Evolutionary conservation across 2,329 filamentous ascomycete genomes (phyloP), one percentile per base, ranked within the genome.

Genomic region (Neodidymelliopsis sp.): DNA sequence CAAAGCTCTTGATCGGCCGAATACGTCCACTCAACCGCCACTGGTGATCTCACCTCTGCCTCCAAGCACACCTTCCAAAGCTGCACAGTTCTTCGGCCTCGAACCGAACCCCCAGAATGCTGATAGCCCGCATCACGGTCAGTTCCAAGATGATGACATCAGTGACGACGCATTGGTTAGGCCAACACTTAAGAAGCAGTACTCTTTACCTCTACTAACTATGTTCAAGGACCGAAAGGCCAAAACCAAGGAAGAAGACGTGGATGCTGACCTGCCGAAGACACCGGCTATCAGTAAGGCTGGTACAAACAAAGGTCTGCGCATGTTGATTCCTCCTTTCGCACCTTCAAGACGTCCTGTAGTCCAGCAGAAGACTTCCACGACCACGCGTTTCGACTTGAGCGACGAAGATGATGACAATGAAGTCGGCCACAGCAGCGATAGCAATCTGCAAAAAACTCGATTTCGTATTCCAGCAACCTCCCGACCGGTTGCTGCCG

Each of bases 1-100:
- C 10, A 60, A 56, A 31, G 42, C 53, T n/a, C 24, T 41, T 19
- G 47, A 55, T 13, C 47, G 47, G 10, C 46, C 49, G 18, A 37
- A 31, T 6, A 49, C 28, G 37, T 54, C 57, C 18, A 27, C 44
- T 18, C 40, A 29, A 10, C 28, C 40, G 11, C 19, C 31, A 12
- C 28, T 49, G 30, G 19, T 42, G 9, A 41, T 43, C 15, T 57
- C 59, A 2, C 57, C 60, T 9, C 29, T 66, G 10, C 60, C 60
- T 12, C 50, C 54, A 6, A 24, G 39, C 9, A 66, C 62, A 9
- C 61, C 64, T 19, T 49, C 39, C 34, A 65, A 66, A 38, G 63
- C 59, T 15, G 56, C 56, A 4, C 52, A 57, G 36, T 38, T 66
- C 7, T 56, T 66, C 6, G 63, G 63, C 23, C 19, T 64, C 8